These are phyloP conservation scores for Kwoniella dendrophila DNA, from an alignment of 768 basidiomycete species.

Conservation along the genomic window DNA sequence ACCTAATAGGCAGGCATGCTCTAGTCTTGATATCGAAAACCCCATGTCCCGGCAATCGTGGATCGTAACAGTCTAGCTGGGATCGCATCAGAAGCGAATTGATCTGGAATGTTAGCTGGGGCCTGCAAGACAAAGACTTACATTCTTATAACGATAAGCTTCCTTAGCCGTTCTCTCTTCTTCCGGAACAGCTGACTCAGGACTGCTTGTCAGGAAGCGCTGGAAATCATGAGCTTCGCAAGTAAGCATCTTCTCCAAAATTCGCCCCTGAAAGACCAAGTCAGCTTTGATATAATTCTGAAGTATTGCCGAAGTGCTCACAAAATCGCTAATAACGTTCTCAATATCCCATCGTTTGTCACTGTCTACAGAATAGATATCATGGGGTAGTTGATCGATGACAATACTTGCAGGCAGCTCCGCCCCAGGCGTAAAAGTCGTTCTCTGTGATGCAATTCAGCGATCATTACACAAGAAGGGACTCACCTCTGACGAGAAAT, in stretches of 20 bases:
- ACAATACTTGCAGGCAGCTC: conserved; percentile 72
- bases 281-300: conserved; percentile 6
- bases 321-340: conserved; percentile 54
- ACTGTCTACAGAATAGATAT: conserved; percentile 55
- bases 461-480: neutral
- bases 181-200: conserved; percentile 50
- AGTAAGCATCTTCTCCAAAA: conserved; percentile 87
- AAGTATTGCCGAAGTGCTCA: conserved; percentile 25
- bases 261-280: conserved; percentile 66
- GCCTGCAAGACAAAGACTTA: conserved; percentile 50
- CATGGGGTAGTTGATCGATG: conserved; percentile 61
- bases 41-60: conserved; percentile 79
- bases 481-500: conserved; percentile 66
- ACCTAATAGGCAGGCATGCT: conserved; percentile 77
- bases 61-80: conserved; percentile 85
- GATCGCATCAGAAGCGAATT: conserved; percentile 80
- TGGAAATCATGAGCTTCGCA: conserved; percentile 67
- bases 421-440: conserved; percentile 74
- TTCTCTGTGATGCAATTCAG: conserved; percentile 59
- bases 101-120: conserved; percentile 2
- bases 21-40: conserved; percentile 97
- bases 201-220: conserved; percentile 56
- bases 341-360: conserved; percentile 56
- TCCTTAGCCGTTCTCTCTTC: conserved; percentile 60
- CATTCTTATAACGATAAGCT: conserved; percentile 85